A percentile compares a stretch with the other conserved stretches of the same genome.
Evolutionary conservation across 2,329 filamentous ascomycete genomes (phyloP).

Genomic region (Alternaria viburni): DNA sequence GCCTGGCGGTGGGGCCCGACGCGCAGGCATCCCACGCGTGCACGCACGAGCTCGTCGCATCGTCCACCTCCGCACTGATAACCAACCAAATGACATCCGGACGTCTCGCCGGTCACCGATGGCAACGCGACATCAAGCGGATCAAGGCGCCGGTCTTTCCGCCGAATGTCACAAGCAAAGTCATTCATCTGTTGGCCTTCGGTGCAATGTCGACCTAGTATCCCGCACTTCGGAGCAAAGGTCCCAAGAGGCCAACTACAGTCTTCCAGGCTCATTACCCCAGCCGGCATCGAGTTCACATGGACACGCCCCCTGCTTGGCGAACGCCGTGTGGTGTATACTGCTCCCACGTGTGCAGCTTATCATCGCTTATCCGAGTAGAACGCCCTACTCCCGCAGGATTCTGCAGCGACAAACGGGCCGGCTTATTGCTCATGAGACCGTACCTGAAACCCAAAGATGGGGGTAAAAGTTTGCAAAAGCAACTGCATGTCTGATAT

Average conservation of each 20-base stretch:
- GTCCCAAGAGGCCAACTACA: conserved; percentile 24
- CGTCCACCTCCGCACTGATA: conserved; percentile 14
- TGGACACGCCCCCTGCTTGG: conserved; percentile 38
- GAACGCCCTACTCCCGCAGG: conserved; percentile 15
- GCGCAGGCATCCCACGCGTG: conserved; percentile 10
- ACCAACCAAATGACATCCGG: conserved; percentile 4
- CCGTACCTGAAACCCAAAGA: conserved; percentile 12
- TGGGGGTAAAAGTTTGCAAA: conserved; percentile 10
- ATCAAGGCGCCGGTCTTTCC: conserved; percentile 6
- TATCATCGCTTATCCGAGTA: conserved; percentile 38
- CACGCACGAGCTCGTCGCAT: conserved; percentile 15
- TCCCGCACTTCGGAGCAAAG: conserved; percentile 10
- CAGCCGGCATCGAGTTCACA: conserved; percentile 35
- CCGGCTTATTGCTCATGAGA: conserved; percentile 7
- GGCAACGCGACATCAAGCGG: conserved; percentile 9
- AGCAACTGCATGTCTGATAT: neutral
- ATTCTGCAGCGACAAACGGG: conserved; percentile 8
- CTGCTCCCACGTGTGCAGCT: conserved; percentile 41
- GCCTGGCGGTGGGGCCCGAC: conserved; percentile 14
- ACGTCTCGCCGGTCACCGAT: conserved; percentile 15
- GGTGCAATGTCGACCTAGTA: conserved; percentile 7
- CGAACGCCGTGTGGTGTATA: conserved; percentile 25
- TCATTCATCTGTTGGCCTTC: conserved; percentile 6
- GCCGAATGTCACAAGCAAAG: conserved; percentile 9
- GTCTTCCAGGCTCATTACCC: conserved; percentile 23